A percentile compares a stretch with the other conserved stretches of the same genome.
These are phyloP conservation scores for Apiospora arundinis DNA, from an alignment of 2,329 filamentous ascomycete species.

Conservation along the genomic window DNA sequence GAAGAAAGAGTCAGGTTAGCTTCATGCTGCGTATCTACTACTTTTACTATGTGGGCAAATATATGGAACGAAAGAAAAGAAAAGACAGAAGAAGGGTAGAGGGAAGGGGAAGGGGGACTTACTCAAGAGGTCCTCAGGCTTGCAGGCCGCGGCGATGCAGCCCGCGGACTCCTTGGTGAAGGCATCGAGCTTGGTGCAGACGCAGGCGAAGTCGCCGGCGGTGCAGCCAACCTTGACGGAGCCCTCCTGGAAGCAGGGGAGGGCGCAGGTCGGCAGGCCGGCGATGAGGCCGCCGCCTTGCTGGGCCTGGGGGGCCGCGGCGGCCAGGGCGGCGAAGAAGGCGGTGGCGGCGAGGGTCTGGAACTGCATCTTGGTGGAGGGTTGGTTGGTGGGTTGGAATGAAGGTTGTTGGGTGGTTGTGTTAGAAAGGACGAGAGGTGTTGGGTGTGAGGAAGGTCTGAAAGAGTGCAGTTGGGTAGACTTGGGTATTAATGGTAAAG, in stretches of 20 bases:
- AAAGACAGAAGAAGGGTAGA: not conserved
- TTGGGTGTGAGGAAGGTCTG: no score
- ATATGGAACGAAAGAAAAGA: not conserved
- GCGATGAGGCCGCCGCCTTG: conserved; percentile 24
- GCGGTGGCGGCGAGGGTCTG: conserved; percentile 26
- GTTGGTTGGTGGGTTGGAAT: not conserved
- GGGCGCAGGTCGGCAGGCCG: conserved; percentile 43
- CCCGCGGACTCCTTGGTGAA: conserved; percentile 42
- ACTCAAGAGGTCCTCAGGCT: conserved; percentile 41
- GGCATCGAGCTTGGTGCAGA: conserved; percentile 41
- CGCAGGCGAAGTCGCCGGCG: conserved; percentile 41
- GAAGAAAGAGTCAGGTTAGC: conserved; percentile 16
- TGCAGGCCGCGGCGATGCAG: conserved; percentile 44
- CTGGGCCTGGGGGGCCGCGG: conserved; percentile 23
- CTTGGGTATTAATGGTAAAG: no score
- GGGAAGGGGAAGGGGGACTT: no score
- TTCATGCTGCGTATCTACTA: no score
- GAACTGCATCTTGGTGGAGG: conserved; percentile 30
- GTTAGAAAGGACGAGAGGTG: no score
- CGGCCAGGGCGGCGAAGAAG: conserved; percentile 29
- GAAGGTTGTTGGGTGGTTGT: not conserved
- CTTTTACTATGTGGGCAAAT: no score
- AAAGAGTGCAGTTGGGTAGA: no score
- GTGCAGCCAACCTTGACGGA: conserved; percentile 39
- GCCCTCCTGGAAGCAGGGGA: conserved; percentile 40